Base-by-base conservation (phyloP, 768 basidiomycete genomes). In the Amanita rubescens region DNA sequence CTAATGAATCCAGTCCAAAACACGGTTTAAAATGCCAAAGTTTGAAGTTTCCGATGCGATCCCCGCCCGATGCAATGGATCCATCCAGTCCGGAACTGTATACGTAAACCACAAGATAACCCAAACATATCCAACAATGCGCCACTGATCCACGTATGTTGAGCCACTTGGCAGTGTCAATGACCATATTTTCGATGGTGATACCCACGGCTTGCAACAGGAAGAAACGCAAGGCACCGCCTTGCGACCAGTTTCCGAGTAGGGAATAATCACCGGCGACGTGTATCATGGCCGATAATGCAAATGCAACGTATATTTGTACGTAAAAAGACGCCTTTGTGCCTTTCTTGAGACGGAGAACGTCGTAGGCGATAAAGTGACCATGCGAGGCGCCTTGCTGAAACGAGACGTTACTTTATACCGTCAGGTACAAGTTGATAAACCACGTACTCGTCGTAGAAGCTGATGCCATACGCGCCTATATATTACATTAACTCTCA, bases 191-290 rank as follows among this genome's bases (percentile, higher is more conserved):
- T 57, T 75, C 74, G 20, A 66, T 35, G 7, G 66, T 67, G 39
- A 75, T 73, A 1, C 58, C 71, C 4, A 64, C 41, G 9, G 69
- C 69, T 51, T 70, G 69, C 3, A 51, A 45, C 19, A 67, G 17
- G 55, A 69, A 71, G 59, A 69, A 70, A 12, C 49, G 39, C 43
- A 63, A 14, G 2, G 59, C 53, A 0, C 59, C 41, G 10, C 53
- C 30, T 34, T 56, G 47, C 33, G 55, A 49, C 53, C 44, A 48
- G n/a, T 30, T 35, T 12, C 55, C 47, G 30, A 65, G 42, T 35
- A 68, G 53, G 65, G 70, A 67, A 55, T 61, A 62, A 30, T 72
- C 72, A 9, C 67, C 69, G 5, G 60, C 60, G 27, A 61, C 49
- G 45, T 73, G 72, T 46, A 68, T 61, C 37, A 66, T 11, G 8